phyloP scores from a whole-genome alignment of 2,329 filamentous ascomycete genomes.

The Cryoendolithus antarcticus region DNA sequence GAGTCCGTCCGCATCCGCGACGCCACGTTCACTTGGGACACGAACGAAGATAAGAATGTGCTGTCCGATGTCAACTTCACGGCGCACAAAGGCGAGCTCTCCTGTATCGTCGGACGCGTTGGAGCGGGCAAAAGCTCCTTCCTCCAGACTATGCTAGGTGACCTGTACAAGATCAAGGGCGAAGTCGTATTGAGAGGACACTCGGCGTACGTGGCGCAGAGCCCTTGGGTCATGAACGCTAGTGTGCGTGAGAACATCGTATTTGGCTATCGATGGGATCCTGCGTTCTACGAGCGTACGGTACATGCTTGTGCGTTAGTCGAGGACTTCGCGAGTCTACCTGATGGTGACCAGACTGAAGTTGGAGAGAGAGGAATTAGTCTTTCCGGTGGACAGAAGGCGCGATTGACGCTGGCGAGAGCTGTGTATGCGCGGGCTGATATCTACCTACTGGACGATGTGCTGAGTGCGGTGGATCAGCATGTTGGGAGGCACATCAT shows the following conservation, averaged over 20 bases:
- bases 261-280: slow-evolving; percentile 89
- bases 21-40: slow-evolving; percentile 90
- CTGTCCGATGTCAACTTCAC: slow-evolving; percentile 78
- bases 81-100: slow-evolving; percentile 83
- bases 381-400: slow-evolving; percentile 90
- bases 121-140: slow-evolving; percentile 91
- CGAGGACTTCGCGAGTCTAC: slow-evolving; percentile 83
- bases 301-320: slow-evolving; percentile 79
- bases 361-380: slow-evolving; percentile 96
- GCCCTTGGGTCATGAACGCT: slow-evolving; percentile 95
- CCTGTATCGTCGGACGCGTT: slow-evolving; percentile 88
- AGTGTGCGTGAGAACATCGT: slow-evolving; percentile 95
- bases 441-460: slow-evolving; percentile 87
- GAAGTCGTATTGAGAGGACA: slow-evolving; percentile 70
- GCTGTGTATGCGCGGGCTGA: slow-evolving; percentile 96
- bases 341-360: slow-evolving; percentile 91
- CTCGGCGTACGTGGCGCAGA: slow-evolving; percentile 84
- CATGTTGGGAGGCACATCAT: slow-evolving; percentile 93
- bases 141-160: slow-evolving; percentile 75
- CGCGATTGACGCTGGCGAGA: slow-evolving; percentile 77
- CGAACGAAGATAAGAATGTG: slow-evolving; percentile 54
- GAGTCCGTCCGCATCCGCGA: slow-evolving; percentile 75
- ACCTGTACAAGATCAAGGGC: slow-evolving; percentile 80
- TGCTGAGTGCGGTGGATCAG: slow-evolving; percentile 92
- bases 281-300: slow-evolving; percentile 86